These are phyloP conservation scores for Mycena albidolilacea DNA, from an alignment of 768 basidiomycete species.

Conservation along the genomic window DNA sequence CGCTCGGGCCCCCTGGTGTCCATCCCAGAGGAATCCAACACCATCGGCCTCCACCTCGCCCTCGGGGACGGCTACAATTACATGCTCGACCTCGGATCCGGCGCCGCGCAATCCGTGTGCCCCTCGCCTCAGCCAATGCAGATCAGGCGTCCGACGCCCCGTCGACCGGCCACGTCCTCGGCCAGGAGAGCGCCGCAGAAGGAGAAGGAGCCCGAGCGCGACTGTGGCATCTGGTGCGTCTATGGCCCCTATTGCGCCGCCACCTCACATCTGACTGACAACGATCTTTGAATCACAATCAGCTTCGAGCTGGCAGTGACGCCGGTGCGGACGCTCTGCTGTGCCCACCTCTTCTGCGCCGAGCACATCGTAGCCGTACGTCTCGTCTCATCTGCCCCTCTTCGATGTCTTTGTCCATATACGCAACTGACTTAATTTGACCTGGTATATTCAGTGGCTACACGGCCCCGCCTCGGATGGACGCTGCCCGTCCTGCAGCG, in stretches of 20 bases:
- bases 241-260: neutral
- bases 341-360: slow-evolving; percentile 24
- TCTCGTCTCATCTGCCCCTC: neutral
- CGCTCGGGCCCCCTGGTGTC: neutral
- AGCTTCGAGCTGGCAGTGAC: slow-evolving; percentile 23
- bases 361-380: slow-evolving; percentile 20
- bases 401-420: neutral
- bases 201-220: slow-evolving; percentile 17
- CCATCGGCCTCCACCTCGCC: too few species aligned
- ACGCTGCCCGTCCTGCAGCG: slow-evolving; percentile 3
- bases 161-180: neutral
- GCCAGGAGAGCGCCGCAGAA: neutral
- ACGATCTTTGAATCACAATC: neutral
- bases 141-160: neutral
- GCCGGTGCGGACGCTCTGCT: slow-evolving; percentile 20
- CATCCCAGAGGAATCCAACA: neutral
- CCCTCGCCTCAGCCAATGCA: neutral
- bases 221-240: slow-evolving; percentile 28
- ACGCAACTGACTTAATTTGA: neutral
- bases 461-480: slow-evolving; percentile 18
- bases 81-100: neutral
- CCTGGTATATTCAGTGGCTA: neutral
- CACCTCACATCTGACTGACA: neutral
- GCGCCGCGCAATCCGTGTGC: neutral
- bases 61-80: neutral